Evolutionary conservation across 306 rosid species (phyloP), one percentile per base, ranked within the genome.

Genomic region (Trifolium fragiferum): DNA sequence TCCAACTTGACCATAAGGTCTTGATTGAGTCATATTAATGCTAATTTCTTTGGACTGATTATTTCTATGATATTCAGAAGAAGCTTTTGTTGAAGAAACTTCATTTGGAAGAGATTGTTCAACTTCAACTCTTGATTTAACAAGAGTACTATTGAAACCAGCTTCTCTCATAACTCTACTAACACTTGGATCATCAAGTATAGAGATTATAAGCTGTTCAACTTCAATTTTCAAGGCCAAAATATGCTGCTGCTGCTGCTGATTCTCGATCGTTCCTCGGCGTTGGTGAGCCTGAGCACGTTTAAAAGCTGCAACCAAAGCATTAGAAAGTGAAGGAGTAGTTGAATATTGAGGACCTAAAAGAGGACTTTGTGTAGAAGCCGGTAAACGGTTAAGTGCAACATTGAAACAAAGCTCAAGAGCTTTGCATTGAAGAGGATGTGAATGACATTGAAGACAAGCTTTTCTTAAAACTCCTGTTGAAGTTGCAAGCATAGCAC

Each of bases 151-250:
- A 3, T 96, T 88, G 78, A 92, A 92, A 76, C 96, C 94, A 75
- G 98, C 98, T 77, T 92, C 98, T 75, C 98, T 87, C 98, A 92
- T 92, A 70, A 92, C 98, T 66, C 98, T 83, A 35, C 98, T 92
- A 14, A 92, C 98, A 84, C 96, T 90, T 1, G 98, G 98, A 67
- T 92, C 98, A 83, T 92, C 98, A 14, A 92, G 79, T 51, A 92
- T 90, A 0, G 98, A 92, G 55, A 92, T 87, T 21, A 90, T 78
- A 43, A 92, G 96, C 82, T 92, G 96, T 15, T 92, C 96, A 49
- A 83, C 61, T 82, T 92, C 98, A 33, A 92, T 92, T 54, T 92
- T 92, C 74, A 92, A 78, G 7, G 98, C 96, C 14, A 90, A 30
- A 76, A 92, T 87, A 44, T 94, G 90, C 5, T 92, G 92, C 4